Conservation (phyloP, 257 asterid species). For the Anisodus acutangulus region DNA sequence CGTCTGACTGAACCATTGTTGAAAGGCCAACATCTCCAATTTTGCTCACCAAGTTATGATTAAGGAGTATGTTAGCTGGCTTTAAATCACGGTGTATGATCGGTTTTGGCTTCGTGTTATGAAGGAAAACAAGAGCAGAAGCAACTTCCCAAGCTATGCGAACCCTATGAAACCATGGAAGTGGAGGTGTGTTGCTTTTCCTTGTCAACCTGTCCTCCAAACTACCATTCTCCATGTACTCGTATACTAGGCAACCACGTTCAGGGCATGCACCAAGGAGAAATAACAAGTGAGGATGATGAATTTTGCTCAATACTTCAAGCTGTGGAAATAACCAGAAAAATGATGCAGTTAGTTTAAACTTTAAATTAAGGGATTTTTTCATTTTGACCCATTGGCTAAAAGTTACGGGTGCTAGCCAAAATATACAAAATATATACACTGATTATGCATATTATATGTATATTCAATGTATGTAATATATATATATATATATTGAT, state of each 20-base stretch:
- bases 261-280: conserved; percentile 88
- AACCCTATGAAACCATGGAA: conserved; percentile 73
- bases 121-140: conserved; percentile 83
- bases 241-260: conserved; percentile 76
- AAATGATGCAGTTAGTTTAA: not conserved
- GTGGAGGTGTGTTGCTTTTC: conserved; percentile 63
- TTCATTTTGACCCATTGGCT: too few relatives aligned
- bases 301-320: conserved; percentile 75
- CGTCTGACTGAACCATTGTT: conserved; percentile 52
- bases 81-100: conserved; percentile 91
- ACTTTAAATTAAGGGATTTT: too few relatives aligned
- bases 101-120: conserved; percentile 67
- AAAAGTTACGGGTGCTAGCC: too few relatives aligned
- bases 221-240: conserved; percentile 90
- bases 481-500: too few relatives aligned
- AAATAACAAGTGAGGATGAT: conserved; percentile 83
- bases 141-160: conserved; percentile 91
- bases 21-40: conserved; percentile 93
- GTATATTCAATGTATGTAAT: too few relatives aligned
- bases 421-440: too few relatives aligned
- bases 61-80: conserved; percentile 91
- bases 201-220: conserved; percentile 68
- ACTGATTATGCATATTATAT: too few relatives aligned
- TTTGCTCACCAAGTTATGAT: conserved; percentile 74
- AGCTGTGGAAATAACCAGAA: conserved; percentile 48